Evolutionary conservation across 805 yeast species (phyloP).

Genomic region (Debaryomyces castellii): DNA sequence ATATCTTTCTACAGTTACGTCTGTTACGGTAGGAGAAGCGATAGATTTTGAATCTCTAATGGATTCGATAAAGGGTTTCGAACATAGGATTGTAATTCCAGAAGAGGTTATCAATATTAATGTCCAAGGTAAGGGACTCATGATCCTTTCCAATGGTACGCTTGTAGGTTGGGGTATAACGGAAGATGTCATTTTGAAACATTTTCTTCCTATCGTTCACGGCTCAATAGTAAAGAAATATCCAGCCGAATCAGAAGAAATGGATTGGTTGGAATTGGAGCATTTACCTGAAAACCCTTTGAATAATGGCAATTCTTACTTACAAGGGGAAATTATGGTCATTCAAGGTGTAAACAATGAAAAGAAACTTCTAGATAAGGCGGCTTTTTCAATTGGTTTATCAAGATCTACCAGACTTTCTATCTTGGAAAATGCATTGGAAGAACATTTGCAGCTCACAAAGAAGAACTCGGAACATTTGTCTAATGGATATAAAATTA

Average conservation of each 20-base stretch:
- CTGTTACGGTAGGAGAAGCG: constrained; percentile 70
- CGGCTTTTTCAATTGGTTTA: constrained; percentile 86
- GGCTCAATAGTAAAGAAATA: constrained; percentile 43
- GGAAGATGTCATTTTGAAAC: constrained; percentile 49
- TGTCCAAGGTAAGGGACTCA: constrained; percentile 46
- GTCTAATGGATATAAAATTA: constrained; percentile 54
- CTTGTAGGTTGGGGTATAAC: constrained; percentile 80
- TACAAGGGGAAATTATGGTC: constrained; percentile 70
- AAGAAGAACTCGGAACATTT: constrained; percentile 63
- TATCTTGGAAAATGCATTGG: constrained; percentile 70
- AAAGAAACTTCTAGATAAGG: constrained; percentile 65
- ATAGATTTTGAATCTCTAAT: constrained; percentile 57
- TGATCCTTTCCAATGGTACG: constrained; percentile 75
- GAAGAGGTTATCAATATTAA: constrained; percentile 66
- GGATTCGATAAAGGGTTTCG: constrained; percentile 7
- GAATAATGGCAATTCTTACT: constrained; percentile 32
- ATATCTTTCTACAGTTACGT: constrained; percentile 52
- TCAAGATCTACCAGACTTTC: constrained; percentile 86
- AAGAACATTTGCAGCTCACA: constrained; percentile 62
- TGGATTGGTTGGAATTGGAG: constrained; percentile 66
- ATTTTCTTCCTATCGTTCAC: constrained; percentile 53
- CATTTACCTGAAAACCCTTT: constrained; percentile 18
- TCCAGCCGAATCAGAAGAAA: constrained; percentile 74
- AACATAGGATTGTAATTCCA: constrained; percentile 43
- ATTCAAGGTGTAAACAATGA: constrained; percentile 51